Evolutionary conservation across 768 basidiomycete species (phyloP), one percentile per base, ranked within the genome.

Genomic region (Pisolithus tinctorius): DNA sequence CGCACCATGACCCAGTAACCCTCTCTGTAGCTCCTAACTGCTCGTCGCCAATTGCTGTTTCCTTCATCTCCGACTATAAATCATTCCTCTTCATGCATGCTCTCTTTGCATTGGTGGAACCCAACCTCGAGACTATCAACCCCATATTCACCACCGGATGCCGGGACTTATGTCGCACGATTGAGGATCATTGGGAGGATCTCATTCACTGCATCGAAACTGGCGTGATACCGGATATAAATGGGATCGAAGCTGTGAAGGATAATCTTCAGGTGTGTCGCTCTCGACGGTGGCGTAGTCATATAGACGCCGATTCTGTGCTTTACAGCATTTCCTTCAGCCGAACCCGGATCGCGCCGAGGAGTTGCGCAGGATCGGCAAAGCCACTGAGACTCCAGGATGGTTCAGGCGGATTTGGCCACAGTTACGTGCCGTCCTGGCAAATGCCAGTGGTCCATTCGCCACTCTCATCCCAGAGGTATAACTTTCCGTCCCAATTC

Each of bases 361-460:
- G 4, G 50, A 56, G 13, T 50, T 66, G 4, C 49, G 60, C 11
- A 26, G 44, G 6, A 42, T 60, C 40, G 56, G 48, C 0, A 20
- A 20, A 20, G 20, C 20, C 1, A 49, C 29, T 4, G 41, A 55
- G 2, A 47, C 55, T 0, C 48, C 50, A 1, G 58, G 58, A 13
- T 62, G 60, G 58, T 44, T 64, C 2, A 56, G 51, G 16, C 56
- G 51, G 34, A 47, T 60, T 6, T 62, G 63, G 62, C 59, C 55
- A 2, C 45, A 38, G 2, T n/a, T 63, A 16, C 50, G 45, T 5
- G 50, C 49, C 4, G 45, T 58, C 4, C 17, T 56, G 6, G 58
- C 58, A 34, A 63, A 58, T 31, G 59, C 57, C 16, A 60, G 62
- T n/a, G 64, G 56, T 7, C 55, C 53, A 7, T 63, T 64, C 47